Evolutionary conservation across 2,329 filamentous ascomycete species (phyloP).

Genomic region (Seiridium cupressi): DNA sequence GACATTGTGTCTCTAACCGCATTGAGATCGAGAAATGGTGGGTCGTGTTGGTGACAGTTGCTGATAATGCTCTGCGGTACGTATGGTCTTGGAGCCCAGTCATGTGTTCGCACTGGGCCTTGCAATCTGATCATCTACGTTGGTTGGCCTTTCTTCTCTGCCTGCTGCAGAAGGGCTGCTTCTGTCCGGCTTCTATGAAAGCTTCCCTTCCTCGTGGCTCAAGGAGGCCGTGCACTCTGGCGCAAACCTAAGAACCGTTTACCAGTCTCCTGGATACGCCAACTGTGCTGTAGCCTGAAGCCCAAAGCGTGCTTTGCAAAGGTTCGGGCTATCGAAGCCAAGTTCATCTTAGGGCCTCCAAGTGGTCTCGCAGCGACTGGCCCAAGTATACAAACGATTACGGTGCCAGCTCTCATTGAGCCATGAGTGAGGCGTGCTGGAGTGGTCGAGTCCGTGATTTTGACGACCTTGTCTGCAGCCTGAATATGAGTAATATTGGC

Average conservation of each 20-base stretch:
- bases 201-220: background rate
- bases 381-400: no score
- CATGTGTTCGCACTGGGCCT: background rate
- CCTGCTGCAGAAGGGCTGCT: background rate
- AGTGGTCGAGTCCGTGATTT: no score
- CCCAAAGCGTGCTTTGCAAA: no score
- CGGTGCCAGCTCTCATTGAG: no score
- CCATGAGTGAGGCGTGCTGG: no score
- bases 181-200: background rate
- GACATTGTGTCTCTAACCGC: background rate
- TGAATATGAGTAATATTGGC: no score
- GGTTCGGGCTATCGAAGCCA: no score
- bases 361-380: no score
- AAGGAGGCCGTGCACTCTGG: background rate
- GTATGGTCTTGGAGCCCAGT: background rate
- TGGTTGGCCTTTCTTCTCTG: background rate
- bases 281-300: background rate
- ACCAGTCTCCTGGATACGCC: background rate
- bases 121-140: background rate
- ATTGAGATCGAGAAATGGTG: background rate
- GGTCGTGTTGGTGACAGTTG: background rate
- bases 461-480: no score
- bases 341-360: no score
- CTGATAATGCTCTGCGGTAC: background rate
- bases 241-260: background rate